Base-by-base conservation (phyloP, 1,139 yeast species). In the Pichia inconspicua region DNA sequence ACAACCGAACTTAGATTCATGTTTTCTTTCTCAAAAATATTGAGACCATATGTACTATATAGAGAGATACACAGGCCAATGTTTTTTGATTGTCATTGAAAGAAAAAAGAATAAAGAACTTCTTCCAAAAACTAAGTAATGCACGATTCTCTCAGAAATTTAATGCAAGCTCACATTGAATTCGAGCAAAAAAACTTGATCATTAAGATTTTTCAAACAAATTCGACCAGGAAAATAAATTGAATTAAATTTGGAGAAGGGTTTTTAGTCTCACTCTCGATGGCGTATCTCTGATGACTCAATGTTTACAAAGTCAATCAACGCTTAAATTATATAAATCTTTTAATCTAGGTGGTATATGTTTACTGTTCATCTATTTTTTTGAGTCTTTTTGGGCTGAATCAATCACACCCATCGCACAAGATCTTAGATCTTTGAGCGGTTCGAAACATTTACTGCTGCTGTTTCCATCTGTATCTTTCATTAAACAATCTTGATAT, bases 401-500 rank as follows among this genome's bases (percentile, higher is more conserved):
- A n/a, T 30, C 45, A 30, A 50, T 50, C 12, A 50, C 48, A 11
- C 22, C 25, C 44, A 48, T 35, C 1, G 66, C 58, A 48, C 66
- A 62, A 14, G 49, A 45, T 41, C 65, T 52, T 17, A 62, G 46
- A 4, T 42, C 51, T 4, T 47, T 51, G 41, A 62, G 47, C 41
- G 58, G 52, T 9, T 48, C 51, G 25, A 53, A 47, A 38, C 66
- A 62, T 38, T 55, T 51, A 14, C 59, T 51, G n/a, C 55, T 56
- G 31, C 54, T 49, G 22, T 57, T 54, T 11, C 46, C 50, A 25
- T 48, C 51, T 7, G 44, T 53, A 31, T 60, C 58, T 36, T 48
- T 45, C 37, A 48, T 64, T 44, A 82, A 69, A 61, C 90, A 83
- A 35, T 71, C 71, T 57, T 83, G 88, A 60, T 82, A 83, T 1